Evolutionary conservation across 2,329 filamentous ascomycete genomes (phyloP).

Genomic region (Cordyceps pruinosa): DNA sequence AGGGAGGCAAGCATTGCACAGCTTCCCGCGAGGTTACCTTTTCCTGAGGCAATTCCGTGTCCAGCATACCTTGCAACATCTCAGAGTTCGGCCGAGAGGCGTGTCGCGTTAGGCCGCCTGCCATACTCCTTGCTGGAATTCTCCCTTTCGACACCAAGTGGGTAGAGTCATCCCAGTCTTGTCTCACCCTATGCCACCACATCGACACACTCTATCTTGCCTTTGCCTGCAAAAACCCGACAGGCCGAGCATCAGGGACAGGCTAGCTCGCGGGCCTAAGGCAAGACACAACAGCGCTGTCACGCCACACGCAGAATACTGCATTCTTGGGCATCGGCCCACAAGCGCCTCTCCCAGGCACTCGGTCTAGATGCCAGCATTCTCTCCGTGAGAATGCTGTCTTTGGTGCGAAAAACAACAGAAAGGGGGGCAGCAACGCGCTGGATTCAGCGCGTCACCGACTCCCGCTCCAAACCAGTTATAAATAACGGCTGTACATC

Average conservation of each 20-base stretch:
- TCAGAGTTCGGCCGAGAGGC: constrained; percentile 1
- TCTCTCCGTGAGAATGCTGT: not conserved
- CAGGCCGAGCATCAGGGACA: not conserved
- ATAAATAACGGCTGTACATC: constrained; percentile 24
- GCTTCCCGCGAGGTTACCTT: no score
- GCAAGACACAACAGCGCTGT: constrained; percentile 6
- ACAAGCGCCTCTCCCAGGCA: not conserved
- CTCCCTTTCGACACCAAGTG: not conserved
- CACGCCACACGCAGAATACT: not conserved
- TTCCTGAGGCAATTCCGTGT: not conserved
- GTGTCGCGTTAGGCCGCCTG: not conserved
- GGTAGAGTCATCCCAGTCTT: not conserved
- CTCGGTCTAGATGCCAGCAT: not conserved
- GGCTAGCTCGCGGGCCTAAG: not conserved
- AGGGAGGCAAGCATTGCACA: not conserved
- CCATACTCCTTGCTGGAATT: not conserved
- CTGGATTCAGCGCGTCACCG: not conserved
- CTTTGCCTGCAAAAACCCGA: not conserved
- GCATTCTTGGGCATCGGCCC: constrained; percentile 5
- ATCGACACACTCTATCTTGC: not conserved
- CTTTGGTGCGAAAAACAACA: not conserved
- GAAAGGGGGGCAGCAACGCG: not conserved
- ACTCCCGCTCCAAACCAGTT: constrained; percentile 4
- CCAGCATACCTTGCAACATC: not conserved
- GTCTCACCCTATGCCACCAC: constrained; percentile 10